Percentiles rank a stretch among this genome's conserved stretches.
Evolutionary conservation across 2,329 filamentous ascomycete genomes (phyloP).

Genomic region (Arthrobotrys megalospora): DNA sequence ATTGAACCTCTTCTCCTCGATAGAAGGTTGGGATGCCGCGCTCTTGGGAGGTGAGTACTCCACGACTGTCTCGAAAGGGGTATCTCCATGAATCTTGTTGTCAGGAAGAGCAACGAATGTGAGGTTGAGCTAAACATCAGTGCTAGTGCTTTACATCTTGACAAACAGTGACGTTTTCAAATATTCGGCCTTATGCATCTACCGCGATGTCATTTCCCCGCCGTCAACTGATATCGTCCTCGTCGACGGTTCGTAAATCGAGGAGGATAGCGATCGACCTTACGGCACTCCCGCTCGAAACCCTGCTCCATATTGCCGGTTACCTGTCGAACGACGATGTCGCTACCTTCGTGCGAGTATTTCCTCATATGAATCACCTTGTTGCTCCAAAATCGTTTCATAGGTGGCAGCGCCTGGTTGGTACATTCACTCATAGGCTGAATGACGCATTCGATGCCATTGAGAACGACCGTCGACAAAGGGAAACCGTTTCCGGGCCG

Average conservation of each 20-base stretch:
- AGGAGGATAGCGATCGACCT: constrained; percentile 10
- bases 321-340: constrained; percentile 51
- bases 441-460: constrained; percentile 43
- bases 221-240: not conserved
- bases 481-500: not conserved
- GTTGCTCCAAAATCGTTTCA: constrained; percentile 29
- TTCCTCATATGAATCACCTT: constrained; percentile 28
- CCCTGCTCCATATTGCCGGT: constrained; percentile 40
- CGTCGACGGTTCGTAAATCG: not conserved
- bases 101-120: too few species aligned
- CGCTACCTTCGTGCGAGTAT: not conserved
- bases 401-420: constrained; percentile 42
- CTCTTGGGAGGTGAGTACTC: too few species aligned
- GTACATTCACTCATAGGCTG: constrained; percentile 15
- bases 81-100: too few species aligned
- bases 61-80: too few species aligned
- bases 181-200: too few species aligned
- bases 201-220: not conserved
- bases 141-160: not conserved
- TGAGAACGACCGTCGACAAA: constrained; percentile 16
- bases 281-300: constrained; percentile 37
- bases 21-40: too few species aligned
- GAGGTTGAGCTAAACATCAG: too few species aligned
- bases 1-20: too few species aligned
- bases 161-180: not conserved